Base-by-base conservation (phyloP, 768 basidiomycete genomes). In the Trametes villosa region DNA sequence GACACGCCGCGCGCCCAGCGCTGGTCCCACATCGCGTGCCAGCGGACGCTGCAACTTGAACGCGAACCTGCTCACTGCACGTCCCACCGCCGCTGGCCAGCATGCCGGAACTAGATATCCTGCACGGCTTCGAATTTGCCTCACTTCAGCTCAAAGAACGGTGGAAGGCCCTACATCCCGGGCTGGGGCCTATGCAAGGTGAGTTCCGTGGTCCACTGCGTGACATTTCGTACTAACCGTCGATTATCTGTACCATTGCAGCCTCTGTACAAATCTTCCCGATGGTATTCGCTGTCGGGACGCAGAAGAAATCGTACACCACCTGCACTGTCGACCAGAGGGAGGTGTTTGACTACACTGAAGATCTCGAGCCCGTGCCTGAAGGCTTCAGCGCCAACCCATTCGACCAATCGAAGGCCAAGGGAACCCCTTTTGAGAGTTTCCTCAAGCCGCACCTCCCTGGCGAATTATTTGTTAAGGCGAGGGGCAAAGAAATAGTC, bases 31-130 rank as follows among this genome's bases (percentile, higher is more conserved):
- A n/a, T n/a, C n/a, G n/a, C n/a, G n/a, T n/a, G n/a, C n/a, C n/a
- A n/a, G n/a, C n/a, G n/a, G n/a, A n/a, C n/a, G n/a, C n/a, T n/a
- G n/a, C n/a, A n/a, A n/a, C n/a, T n/a, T n/a, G n/a, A n/a, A n/a
- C n/a, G n/a, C n/a, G n/a, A n/a, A n/a, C n/a, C n/a, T n/a, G n/a
- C n/a, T n/a, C n/a, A n/a, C n/a, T n/a, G n/a, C n/a, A n/a, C n/a
- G n/a, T n/a, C n/a, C n/a, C n/a, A n/a, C n/a, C n/a, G n/a, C n/a
- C n/a, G n/a, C n/a, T n/a, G n/a, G n/a, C n/a, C n/a, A n/a, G n/a
- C 42, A 50, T 50, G 48, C 48, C 48, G 33, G 48, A 50, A 13
- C 48, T 50, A 18, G 48, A 50, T 20, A 50, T 50, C 20, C 20
- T 50, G 15, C 48, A 50, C 9, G 48, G 48, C 30, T 50, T 50